Base-by-base conservation (phyloP, 2,329 filamentous ascomycete species). In the Orbilia oligospora region DNA sequence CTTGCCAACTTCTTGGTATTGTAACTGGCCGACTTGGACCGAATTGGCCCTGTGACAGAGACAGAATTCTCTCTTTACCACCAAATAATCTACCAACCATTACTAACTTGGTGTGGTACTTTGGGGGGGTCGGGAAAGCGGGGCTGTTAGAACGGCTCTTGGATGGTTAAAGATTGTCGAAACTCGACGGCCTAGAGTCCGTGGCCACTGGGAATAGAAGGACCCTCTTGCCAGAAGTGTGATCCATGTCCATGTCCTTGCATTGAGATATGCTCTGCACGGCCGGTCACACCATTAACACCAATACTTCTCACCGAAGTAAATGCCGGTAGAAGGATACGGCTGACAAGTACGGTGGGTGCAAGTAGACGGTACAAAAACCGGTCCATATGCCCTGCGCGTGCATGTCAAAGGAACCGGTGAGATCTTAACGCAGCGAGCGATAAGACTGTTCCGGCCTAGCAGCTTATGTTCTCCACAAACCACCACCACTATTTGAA, bases 281-380 rank as follows among this genome's bases (percentile, higher is more conserved):
- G 75, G 41, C 36, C 38, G 46, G 75, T 78, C 75, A 78, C 75
- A 72, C 75, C 63, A 58, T 46, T 46, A 72, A 65, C 63, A 46
- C 68, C 63, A 72, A 44, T 72, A 78, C 75, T 27, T 70, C 16
- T 20, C 20, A 22, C 51, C 46, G 51, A 72, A 56, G 75, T 78
- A 72, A 33, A 72, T 46, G 36, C 33, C 68, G 53, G 68, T 33
- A 72, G 75, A 38, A 53, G 24, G n/a, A 9, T 22, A 78, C 68
- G 68, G 75, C 68, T 72, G 68, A 69, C 44, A 20, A 55, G 66
- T 78, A 78, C 75, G 6, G 48, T 53, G 22, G 46, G 48, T 22
- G 38, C 55, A 72, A 30, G 75, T 78, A 78, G 68, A 71, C 41
- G 27, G 61, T 71, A 68, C 72, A 22, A 33, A 20, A 44, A 41